Evolutionary conservation across 2,329 filamentous ascomycete genomes (phyloP).

Genomic region (Fusarium ambrosium): DNA sequence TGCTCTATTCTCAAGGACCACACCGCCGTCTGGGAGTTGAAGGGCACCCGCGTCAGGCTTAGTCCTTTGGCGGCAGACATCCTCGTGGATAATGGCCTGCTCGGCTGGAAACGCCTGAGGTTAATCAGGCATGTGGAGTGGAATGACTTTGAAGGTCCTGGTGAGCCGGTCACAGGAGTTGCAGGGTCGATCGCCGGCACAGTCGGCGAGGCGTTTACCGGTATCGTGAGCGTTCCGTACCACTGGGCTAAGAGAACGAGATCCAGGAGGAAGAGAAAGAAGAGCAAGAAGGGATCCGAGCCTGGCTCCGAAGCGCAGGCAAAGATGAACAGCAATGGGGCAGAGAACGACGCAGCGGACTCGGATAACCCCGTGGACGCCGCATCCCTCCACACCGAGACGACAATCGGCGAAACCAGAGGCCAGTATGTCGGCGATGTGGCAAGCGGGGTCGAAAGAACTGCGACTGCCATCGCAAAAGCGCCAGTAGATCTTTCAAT

Average conservation of each 20-base stretch:
- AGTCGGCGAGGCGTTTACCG: slow-evolving; percentile 70
- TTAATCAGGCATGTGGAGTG: slow-evolving; percentile 77
- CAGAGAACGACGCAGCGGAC: slow-evolving; percentile 6
- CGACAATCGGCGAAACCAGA: slow-evolving; percentile 32
- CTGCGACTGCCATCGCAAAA: slow-evolving; percentile 64
- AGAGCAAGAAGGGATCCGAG: slow-evolving; percentile 15
- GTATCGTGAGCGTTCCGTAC: slow-evolving; percentile 74
- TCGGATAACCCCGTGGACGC: slow-evolving; percentile 13
- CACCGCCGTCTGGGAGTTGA: slow-evolving; percentile 76
- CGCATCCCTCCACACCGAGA: slow-evolving; percentile 28
- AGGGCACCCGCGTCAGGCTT: slow-evolving; percentile 70
- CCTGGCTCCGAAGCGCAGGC: not conserved
- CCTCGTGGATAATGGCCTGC: slow-evolving; percentile 70
- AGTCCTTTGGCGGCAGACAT: slow-evolving; percentile 76
- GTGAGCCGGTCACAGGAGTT: slow-evolving; percentile 77
- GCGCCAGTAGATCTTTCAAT: slow-evolving; percentile 73
- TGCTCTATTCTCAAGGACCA: slow-evolving; percentile 75
- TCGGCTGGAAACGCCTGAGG: slow-evolving; percentile 74
- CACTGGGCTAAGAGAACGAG: slow-evolving; percentile 70
- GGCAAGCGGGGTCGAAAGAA: slow-evolving; percentile 64
- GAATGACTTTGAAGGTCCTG: slow-evolving; percentile 83
- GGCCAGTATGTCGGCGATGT: slow-evolving; percentile 65
- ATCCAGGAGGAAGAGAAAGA: slow-evolving; percentile 54
- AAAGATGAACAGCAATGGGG: not conserved
- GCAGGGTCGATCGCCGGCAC: slow-evolving; percentile 73